phyloP scores from a whole-genome alignment of 331 rosid species.

The Phaseolus coccineus region DNA sequence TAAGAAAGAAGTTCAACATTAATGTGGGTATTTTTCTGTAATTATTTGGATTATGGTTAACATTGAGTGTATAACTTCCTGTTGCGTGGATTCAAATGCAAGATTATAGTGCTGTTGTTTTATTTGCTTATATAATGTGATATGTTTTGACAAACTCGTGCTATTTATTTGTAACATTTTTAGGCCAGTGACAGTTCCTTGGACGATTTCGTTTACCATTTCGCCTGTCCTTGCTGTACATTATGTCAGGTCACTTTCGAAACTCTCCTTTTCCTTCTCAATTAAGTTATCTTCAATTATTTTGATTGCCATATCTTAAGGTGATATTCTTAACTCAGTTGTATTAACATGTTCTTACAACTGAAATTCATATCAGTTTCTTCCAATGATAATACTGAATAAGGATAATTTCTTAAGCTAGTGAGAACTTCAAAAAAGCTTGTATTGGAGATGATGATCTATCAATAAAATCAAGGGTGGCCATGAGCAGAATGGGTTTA shows the following conservation, averaged over 20 bases:
- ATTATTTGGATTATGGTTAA: not conserved
- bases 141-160: constrained; percentile 28
- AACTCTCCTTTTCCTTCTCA: constrained; percentile 19
- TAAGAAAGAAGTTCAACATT: constrained; percentile 83
- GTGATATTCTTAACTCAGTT: not conserved
- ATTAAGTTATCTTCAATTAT: constrained; percentile 3
- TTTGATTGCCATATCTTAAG: not conserved
- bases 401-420: not conserved
- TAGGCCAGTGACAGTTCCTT: constrained; percentile 80
- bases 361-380: not conserved
- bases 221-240: constrained; percentile 85
- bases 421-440: no score
- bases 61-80: not conserved
- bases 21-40: constrained; percentile 51
- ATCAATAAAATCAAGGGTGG: not conserved
- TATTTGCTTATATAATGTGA: not conserved
- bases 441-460: not conserved
- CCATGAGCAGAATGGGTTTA: not conserved
- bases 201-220: constrained; percentile 84
- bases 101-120: not conserved
- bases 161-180: not conserved
- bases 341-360: not conserved
- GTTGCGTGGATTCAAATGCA: not conserved
- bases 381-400: not conserved
- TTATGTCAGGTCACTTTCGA: constrained; percentile 66